Base-by-base conservation (phyloP, 768 basidiomycete genomes). In the Lactarius hatsudake region DNA sequence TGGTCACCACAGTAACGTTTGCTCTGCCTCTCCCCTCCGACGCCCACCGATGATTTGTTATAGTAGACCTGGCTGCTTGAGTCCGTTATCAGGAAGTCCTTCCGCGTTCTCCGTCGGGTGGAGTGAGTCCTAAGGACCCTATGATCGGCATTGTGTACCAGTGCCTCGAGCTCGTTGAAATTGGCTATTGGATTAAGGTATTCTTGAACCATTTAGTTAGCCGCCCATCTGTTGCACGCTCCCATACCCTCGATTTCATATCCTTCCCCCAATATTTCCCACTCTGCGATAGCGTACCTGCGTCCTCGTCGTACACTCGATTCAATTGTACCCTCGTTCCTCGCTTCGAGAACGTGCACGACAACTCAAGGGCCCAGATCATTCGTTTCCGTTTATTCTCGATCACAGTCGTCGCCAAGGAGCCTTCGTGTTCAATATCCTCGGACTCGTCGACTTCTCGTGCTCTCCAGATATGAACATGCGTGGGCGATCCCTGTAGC, bases 221-320 rank as follows among this genome's bases (percentile, higher is more conserved):
- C 45, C 60, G 45, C 45, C 60, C 61, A 26, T 36, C 48, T 43
- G 36, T 5, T 43, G 30, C n/a, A 34, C 61, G 58, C 5, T 36
- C 23, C 20, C 62, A n/a, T n/a, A 68, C 67, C 67, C 67, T 64
- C 28, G 42, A 68, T 64, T 67, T 63, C 32, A 26, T 10, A n/a
- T 59, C 28, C 28, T 28, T 43, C 61, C 57, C 60, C 18, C 20
- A 51, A 53, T 58, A 59, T 63, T 38, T 42, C 56, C 42, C 55
- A 42, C 57, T 59, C 57, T 59, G 62, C 42, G 59, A 61, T 56
- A 48, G 8, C 40, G 18, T 51, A 30, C 34, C 53, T 10, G 34
- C n/a, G 30, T 18, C 59, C 43, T 40, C 28, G 26, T 60, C 55
- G 23, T 48, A 59, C 34, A 43, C 13, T 63, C 51, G 32, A 40